Evolutionary conservation across 768 basidiomycete genomes (phyloP), one percentile per base, ranked within the genome.

Genomic region (Russula sp.): DNA sequence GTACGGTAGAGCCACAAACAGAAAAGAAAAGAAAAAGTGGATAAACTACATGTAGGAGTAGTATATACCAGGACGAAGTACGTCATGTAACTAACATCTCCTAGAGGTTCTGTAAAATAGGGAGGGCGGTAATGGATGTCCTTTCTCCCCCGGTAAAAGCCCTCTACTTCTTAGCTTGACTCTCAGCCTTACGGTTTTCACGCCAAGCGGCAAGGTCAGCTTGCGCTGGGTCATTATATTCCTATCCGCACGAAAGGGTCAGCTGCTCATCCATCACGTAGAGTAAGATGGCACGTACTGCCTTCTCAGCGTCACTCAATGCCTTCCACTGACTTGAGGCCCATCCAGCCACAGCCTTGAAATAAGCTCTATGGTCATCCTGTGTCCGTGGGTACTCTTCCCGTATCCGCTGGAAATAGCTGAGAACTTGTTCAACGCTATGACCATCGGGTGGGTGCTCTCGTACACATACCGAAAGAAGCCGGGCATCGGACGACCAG

Each of bases 231-330:
- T 60, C 54, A 18, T 7, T 55, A 37, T 60, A 64, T 60, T 55
- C 45, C 63, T 64, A 55, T 22, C 37, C 39, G 31, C 8, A 1
- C 32, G 18, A 35, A 55, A 18, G 4, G 13, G 9, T 64, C 6
- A 55, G 57, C 31, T 27, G 5, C 34, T 22, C 40, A 22, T 51
- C 22, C 9, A 39, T n/a, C 34, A 51, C 22, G 4, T 44, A 10
- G 27, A 54, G 6, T 1, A 44, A 39, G 39, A 13, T 14, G 2
- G 37, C 44, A 69, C 54, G 55, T 77, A 65, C 64, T 49, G 60
- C 61, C 55, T 47, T 65, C 55, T 65, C 64, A 18, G 35, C 44
- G 32, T 65, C 64, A 44, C 55, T 53, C 54, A 65, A 20, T 55
- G 51, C 50, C 37, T 2, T 63, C 64, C 64, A 65, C 34, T 57